These are phyloP conservation scores for Solanum piurae DNA, from an alignment of 257 asterid species.

Conservation along the genomic window DNA sequence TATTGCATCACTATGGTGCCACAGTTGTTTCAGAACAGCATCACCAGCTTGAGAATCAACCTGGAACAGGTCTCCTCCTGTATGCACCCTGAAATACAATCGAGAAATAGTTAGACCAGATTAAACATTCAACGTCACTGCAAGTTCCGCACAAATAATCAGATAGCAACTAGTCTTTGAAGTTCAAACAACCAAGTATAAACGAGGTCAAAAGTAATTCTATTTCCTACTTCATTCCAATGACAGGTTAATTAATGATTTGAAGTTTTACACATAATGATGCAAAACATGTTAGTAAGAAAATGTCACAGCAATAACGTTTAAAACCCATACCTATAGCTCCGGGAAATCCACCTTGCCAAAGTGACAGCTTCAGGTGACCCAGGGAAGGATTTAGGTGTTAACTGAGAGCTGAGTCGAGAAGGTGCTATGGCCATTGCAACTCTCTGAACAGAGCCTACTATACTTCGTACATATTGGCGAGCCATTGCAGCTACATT, in stretches of 20 bases:
- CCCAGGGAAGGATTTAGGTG: slow-evolving; percentile 56
- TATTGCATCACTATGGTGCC: slow-evolving; percentile 85
- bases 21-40: slow-evolving; percentile 64
- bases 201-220: background rate
- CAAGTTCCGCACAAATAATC: background rate
- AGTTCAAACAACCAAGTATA: background rate
- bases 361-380: slow-evolving; percentile 72
- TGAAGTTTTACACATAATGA: background rate
- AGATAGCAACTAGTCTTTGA: background rate
- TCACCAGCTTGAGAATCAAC: slow-evolving; percentile 49
- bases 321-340: slow-evolving; percentile 47
- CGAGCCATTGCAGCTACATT: slow-evolving; percentile 94
- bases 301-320: background rate
- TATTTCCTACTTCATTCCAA: background rate
- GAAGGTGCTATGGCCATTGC: slow-evolving; percentile 91
- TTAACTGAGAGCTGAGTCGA: slow-evolving; percentile 40
- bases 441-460: slow-evolving; percentile 76
- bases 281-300: background rate
- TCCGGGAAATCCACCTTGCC: slow-evolving; percentile 70
- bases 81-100: slow-evolving; percentile 41
- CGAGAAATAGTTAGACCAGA: background rate
- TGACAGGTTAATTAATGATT: background rate
- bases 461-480: slow-evolving; percentile 74
- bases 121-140: background rate
- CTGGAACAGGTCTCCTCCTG: slow-evolving; percentile 66